Base-by-base conservation (phyloP, 75 land plant species). In the Cupressus sempervirens region DNA sequence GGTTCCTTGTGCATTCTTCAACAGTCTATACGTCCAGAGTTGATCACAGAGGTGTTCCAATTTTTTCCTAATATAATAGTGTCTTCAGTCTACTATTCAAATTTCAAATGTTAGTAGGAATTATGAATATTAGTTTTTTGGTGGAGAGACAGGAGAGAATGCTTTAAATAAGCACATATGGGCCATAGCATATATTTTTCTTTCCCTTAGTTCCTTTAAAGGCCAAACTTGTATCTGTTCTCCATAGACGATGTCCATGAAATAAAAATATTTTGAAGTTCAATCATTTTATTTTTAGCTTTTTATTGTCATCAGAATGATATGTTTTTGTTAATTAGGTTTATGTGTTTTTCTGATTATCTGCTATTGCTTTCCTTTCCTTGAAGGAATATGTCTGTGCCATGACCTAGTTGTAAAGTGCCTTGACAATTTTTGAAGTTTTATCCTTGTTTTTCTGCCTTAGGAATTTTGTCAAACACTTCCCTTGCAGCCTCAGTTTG, bases 1-100 rank as follows among this genome's bases (percentile, higher is more conserved):
- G 99, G 99, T 58, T 88, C 96, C 50, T 88, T 98, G 1, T 91
- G 91, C 81, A 88, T 98, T 72, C 92, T 98, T 68, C 96, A 94
- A 83, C 95, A 91, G 75, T 98, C 98, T 84, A 90, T 98, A 83
- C 99, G 99, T 45, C 97, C 99, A 72, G 99, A 98, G 75, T 83
- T 92, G 81, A 98, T 96, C 35, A 98, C 99, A 76, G 97, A 98
- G 93, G 99, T 95, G n/a, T 48, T 54, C 7, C 38, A n/a, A 45
- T 45, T 45, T 79, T 23, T 43, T 10, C 46, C 32, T 79, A 16
- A 10, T n/a, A 43, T n/a, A 45, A 14, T 45, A 10, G 10, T 45
- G n/a, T 79, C 14, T 79, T 11, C 32, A 79, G n/a, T 79, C 14
- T 79, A n/a, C 30, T n/a, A 26, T 43, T n/a, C 10, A 40, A 32